Evolutionary conservation across 768 basidiomycete genomes (phyloP).

Genomic region (Mycena alexandri): DNA sequence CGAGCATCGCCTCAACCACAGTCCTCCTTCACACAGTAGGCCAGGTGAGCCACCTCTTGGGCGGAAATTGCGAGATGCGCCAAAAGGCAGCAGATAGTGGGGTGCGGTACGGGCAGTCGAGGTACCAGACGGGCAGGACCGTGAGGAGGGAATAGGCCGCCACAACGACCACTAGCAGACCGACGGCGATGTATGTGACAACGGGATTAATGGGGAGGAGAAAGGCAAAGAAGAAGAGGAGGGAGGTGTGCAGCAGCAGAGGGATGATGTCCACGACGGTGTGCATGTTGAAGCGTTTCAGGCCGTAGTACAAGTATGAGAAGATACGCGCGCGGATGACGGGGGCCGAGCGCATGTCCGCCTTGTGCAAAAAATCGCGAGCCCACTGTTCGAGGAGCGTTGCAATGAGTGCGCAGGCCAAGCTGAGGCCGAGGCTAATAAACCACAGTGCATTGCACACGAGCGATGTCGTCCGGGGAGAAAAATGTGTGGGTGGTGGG

Average conservation of each 20-base stretch:
- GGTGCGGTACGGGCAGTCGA: conserved; percentile 34
- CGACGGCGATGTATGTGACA: conserved; percentile 9
- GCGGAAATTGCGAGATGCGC: not conserved
- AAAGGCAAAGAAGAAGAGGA: conserved; percentile 34
- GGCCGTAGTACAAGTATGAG: conserved; percentile 18
- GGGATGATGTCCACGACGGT: conserved; percentile 26
- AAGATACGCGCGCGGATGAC: conserved; percentile 17
- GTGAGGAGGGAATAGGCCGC: conserved; percentile 23
- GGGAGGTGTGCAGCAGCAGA: conserved; percentile 34
- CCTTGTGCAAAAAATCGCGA: conserved; percentile 7
- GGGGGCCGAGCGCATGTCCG: conserved; percentile 16
- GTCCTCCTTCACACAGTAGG: not conserved
- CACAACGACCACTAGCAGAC: conserved; percentile 7
- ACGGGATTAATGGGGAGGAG: conserved; percentile 12
- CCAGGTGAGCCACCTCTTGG: not conserved
- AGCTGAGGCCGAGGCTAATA: conserved; percentile 13
- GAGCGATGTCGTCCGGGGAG: not conserved
- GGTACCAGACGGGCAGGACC: conserved; percentile 29
- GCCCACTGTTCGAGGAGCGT: conserved; percentile 9
- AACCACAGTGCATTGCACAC: conserved; percentile 14
- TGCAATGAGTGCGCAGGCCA: conserved; percentile 2
- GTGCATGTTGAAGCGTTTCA: conserved; percentile 21
- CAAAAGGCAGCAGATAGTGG: conserved; percentile 20
- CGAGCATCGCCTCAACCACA: conserved; percentile 12
- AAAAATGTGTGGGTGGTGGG: not conserved